phyloP scores from a whole-genome alignment of 495 filamentous ascomycete genomes.

The Penicillium parvum region DNA sequence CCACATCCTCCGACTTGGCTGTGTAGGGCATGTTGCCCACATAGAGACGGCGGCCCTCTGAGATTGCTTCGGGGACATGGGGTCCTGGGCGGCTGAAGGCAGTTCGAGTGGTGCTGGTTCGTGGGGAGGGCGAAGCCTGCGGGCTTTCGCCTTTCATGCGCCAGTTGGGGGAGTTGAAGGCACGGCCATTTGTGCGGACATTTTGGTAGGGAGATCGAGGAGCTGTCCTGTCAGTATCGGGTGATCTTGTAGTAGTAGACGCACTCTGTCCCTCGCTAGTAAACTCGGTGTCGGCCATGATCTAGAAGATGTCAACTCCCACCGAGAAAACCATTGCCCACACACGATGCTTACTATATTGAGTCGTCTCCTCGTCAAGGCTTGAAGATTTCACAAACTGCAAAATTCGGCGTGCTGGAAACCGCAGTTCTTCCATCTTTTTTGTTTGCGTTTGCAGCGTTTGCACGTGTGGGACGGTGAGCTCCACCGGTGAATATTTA shows the following conservation, averaged over 20 bases:
- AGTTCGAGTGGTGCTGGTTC: conserved; percentile 33
- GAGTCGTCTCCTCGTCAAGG: no score
- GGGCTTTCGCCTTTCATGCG: conserved; percentile 39
- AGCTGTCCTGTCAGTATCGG: conserved; percentile 21
- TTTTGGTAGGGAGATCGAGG: conserved; percentile 36
- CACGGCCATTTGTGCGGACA: conserved; percentile 41
- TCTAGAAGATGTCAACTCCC: conserved; percentile 4
- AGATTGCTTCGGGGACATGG: conserved; percentile 39
- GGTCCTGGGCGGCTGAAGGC: conserved; percentile 35
- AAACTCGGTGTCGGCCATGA: conserved; percentile 35
- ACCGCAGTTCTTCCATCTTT: conserved; percentile 16
- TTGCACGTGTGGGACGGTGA: conserved; percentile 11
- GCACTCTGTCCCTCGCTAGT: conserved; percentile 36
- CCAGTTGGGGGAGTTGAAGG: conserved; percentile 47
- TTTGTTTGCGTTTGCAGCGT: conserved; percentile 31
- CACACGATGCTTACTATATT: not conserved
- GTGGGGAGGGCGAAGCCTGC: conserved; percentile 28
- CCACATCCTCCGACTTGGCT: conserved; percentile 57
- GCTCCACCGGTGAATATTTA: conserved; percentile 13
- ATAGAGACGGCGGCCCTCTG: conserved; percentile 51
- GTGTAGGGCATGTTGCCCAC: conserved; percentile 66
- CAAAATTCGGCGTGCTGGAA: no score
- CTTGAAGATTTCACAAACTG: no score
- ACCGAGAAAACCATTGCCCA: not conserved
- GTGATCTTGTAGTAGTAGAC: conserved; percentile 10